A percentile compares a stretch with the other conserved stretches of the same genome.
Evolutionary conservation across 2,329 filamentous ascomycete genomes (phyloP).

Genomic region (Venturia effusa): DNA sequence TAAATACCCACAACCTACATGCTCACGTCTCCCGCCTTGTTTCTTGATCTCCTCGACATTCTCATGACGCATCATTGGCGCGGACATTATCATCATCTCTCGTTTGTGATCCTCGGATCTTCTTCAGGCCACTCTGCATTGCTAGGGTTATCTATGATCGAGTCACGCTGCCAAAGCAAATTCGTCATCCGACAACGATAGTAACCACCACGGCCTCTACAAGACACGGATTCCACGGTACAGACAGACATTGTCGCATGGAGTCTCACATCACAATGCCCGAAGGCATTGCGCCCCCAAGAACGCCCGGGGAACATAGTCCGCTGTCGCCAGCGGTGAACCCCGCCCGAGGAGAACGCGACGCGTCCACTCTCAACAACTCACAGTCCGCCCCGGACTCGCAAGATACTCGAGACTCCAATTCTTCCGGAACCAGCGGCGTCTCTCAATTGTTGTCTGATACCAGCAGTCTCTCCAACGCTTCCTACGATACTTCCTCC

Average conservation of each 20-base stretch:
- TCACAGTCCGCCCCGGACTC: background rate
- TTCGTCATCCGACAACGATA: constrained; percentile 1
- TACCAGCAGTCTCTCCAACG: constrained; percentile 4
- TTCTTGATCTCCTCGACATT: background rate
- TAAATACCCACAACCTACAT: background rate
- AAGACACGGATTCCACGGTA: background rate
- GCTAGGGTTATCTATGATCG: background rate
- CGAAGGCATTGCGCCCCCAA: background rate
- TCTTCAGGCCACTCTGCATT: background rate
- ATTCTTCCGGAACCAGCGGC: background rate
- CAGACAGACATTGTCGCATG: background rate
- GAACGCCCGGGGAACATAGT: background rate
- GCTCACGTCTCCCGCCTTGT: background rate
- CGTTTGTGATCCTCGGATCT: background rate
- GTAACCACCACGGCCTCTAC: background rate
- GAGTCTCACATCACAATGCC: background rate
- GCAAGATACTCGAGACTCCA: background rate
- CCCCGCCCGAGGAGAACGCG: constrained; percentile 1
- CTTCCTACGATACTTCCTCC: background rate
- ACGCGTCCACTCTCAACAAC: background rate
- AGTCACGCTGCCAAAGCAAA: constrained; percentile 3
- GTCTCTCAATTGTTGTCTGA: background rate
- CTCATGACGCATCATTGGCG: background rate
- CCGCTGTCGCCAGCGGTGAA: background rate
- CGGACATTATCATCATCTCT: background rate